A percentile compares a stretch with the other conserved stretches of the same genome.
phyloP scores from a whole-genome alignment of 140 eudicot species.

The Cichorium intybus region DNA sequence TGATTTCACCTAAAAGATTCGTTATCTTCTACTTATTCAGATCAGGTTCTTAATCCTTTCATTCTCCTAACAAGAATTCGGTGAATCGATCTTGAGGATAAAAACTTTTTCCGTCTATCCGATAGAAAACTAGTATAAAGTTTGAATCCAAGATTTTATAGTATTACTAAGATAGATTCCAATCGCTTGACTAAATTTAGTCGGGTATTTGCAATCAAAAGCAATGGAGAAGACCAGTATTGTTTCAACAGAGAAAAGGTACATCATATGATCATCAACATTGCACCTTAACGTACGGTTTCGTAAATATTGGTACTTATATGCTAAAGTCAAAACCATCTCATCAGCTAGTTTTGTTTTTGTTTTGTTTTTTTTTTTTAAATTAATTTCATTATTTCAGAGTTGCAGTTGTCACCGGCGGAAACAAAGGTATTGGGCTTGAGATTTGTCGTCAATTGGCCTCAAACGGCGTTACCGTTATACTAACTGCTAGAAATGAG shows the following conservation, averaged over 20 bases:
- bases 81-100: neutral
- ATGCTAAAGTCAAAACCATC: too few relatives aligned
- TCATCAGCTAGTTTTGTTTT: neutral
- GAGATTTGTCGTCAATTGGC: conserved; percentile 42
- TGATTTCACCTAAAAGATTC: too few relatives aligned
- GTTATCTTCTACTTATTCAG: too few relatives aligned
- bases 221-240: neutral
- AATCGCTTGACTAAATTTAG: too few relatives aligned
- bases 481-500: conserved; percentile 35
- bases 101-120: too few relatives aligned
- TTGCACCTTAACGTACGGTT: neutral
- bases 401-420: conserved; percentile 42
- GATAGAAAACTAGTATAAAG: too few relatives aligned
- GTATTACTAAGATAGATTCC: too few relatives aligned
- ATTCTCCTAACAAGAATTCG: too few relatives aligned
- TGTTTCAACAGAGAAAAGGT: conserved; percentile 16
- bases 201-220: neutral
- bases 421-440: conserved; percentile 41
- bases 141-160: too few relatives aligned
- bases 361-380: neutral
- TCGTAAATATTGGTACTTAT: neutral
- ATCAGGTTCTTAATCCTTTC: too few relatives aligned
- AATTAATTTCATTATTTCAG: too few relatives aligned
- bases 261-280: neutral
- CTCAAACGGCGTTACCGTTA: conserved; percentile 16